Percentiles rank a stretch among this genome's conserved stretches.
Evolutionary conservation across 495 filamentous ascomycete species (phyloP).

Genomic region (Penicillium antarcticum): DNA sequence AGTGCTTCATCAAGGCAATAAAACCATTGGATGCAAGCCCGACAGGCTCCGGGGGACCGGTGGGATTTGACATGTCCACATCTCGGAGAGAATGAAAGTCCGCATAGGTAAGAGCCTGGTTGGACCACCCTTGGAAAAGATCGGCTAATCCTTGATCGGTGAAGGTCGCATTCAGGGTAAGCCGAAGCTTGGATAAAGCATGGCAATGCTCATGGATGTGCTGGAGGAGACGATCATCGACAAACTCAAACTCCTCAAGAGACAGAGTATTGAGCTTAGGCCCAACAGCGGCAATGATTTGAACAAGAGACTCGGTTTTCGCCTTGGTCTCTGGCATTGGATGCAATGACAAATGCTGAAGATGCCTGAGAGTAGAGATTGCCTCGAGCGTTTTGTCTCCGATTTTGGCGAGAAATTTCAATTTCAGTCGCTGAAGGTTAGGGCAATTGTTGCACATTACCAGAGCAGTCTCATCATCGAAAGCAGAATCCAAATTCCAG

Average conservation of each 20-base stretch:
- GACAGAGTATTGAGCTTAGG: constrained; percentile 66
- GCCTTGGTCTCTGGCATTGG: constrained; percentile 54
- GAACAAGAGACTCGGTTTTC: constrained; percentile 52
- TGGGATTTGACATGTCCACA: constrained; percentile 64
- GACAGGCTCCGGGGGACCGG: constrained; percentile 52
- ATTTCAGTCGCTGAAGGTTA: constrained; percentile 67
- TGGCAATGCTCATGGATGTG: constrained; percentile 64
- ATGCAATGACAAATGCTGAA: constrained; percentile 72
- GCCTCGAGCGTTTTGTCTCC: constrained; percentile 43
- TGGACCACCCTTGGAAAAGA: constrained; percentile 75
- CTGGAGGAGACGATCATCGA: constrained; percentile 60
- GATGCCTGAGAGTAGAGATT: constrained; percentile 53
- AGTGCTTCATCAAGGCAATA: constrained; percentile 79
- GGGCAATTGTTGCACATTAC: constrained; percentile 57
- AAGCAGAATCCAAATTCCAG: constrained; percentile 63
- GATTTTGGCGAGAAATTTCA: constrained; percentile 56
- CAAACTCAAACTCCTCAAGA: constrained; percentile 54
- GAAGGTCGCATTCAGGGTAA: constrained; percentile 69
- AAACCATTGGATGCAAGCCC: constrained; percentile 75
- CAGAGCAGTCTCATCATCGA: constrained; percentile 64
- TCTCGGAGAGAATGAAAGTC: constrained; percentile 74
- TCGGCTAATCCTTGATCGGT: constrained; percentile 66
- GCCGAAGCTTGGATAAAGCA: constrained; percentile 67
- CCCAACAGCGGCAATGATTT: constrained; percentile 59
- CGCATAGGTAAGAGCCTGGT: constrained; percentile 61